Evolutionary conservation across 306 rosid genomes (phyloP).

Genomic region (Sphenostylis stenocarpa): DNA sequence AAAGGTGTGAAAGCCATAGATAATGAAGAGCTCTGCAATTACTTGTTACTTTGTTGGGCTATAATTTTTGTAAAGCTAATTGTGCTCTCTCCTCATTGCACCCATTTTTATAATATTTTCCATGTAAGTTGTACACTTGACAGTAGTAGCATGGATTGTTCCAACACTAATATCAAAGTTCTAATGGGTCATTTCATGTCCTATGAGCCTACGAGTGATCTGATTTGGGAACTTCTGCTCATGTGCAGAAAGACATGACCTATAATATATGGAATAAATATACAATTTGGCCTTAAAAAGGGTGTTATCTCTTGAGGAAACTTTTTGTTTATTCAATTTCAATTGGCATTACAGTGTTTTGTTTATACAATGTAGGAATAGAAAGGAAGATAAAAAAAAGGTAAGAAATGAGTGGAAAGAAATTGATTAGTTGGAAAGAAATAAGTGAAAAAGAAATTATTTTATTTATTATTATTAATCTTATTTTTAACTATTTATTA

Average conservation of each 20-base stretch:
- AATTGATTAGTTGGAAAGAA: too few species aligned
- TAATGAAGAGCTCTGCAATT: slow-evolving; percentile 48
- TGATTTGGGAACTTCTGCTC: slow-evolving; percentile 23
- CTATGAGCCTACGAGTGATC: slow-evolving; percentile 23
- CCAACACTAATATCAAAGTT: slow-evolving; percentile 35
- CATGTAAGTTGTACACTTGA: slow-evolving; percentile 35
- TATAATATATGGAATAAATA: slow-evolving; percentile 21
- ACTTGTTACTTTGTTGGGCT: slow-evolving; percentile 50
- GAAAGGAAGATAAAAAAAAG: too few species aligned
- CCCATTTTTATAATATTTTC: slow-evolving; percentile 34
- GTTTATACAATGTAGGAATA: too few species aligned
- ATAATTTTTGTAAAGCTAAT: slow-evolving; percentile 66
- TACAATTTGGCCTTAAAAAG: neutral
- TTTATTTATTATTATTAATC: too few species aligned
- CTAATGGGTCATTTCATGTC: slow-evolving; percentile 36
- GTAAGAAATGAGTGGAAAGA: too few species aligned
- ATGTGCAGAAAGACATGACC: slow-evolving; percentile 6
- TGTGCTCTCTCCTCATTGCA: slow-evolving; percentile 38
- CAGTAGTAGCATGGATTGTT: slow-evolving; percentile 40
- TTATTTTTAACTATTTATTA: too few species aligned
- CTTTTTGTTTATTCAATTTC: neutral
- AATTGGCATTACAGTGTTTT: too few species aligned
- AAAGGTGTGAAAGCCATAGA: slow-evolving; percentile 45
- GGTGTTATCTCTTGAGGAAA: neutral
- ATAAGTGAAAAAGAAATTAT: too few species aligned